phyloP scores from a whole-genome alignment of 2,329 filamentous ascomycete species.

The Hypomyces perniciosus region DNA sequence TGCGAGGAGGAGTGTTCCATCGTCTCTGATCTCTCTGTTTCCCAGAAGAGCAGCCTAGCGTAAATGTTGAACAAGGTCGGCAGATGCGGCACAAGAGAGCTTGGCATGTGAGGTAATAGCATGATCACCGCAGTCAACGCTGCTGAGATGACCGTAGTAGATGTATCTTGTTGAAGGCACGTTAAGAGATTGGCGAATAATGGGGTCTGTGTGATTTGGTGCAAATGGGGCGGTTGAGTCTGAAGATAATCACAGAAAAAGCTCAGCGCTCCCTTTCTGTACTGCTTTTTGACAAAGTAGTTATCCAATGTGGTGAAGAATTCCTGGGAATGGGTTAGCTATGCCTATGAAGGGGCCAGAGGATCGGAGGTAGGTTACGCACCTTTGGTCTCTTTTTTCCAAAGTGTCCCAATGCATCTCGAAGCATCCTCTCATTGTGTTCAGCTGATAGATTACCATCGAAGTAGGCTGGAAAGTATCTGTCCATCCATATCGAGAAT shows the following conservation, averaged over 20 bases:
- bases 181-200: conserved; percentile 66
- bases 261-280: conserved; percentile 57
- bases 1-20: conserved; percentile 31
- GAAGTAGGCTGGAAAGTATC: conserved; percentile 32
- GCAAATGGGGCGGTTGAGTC: conserved; percentile 71
- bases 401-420: conserved; percentile 48
- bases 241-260: conserved; percentile 69
- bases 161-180: conserved; percentile 72
- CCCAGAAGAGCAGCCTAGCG: conserved; percentile 74
- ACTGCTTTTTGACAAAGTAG: conserved; percentile 58
- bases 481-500: conserved; percentile 52
- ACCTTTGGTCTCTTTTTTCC: conserved; percentile 64
- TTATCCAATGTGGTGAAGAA: conserved; percentile 61
- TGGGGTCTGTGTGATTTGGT: conserved; percentile 65
- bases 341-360: not conserved
- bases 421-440: conserved; percentile 45
- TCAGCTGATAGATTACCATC: conserved; percentile 33
- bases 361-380: not conserved
- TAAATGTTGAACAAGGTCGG: conserved; percentile 77
- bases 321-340: conserved; percentile 37
- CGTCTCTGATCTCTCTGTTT: conserved; percentile 44
- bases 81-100: conserved; percentile 60
- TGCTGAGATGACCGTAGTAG: conserved; percentile 68
- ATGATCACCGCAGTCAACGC: conserved; percentile 72
- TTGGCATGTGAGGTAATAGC: conserved; percentile 76